phyloP scores from a whole-genome alignment of 306 rosid genomes.

The Vigna mungo region DNA sequence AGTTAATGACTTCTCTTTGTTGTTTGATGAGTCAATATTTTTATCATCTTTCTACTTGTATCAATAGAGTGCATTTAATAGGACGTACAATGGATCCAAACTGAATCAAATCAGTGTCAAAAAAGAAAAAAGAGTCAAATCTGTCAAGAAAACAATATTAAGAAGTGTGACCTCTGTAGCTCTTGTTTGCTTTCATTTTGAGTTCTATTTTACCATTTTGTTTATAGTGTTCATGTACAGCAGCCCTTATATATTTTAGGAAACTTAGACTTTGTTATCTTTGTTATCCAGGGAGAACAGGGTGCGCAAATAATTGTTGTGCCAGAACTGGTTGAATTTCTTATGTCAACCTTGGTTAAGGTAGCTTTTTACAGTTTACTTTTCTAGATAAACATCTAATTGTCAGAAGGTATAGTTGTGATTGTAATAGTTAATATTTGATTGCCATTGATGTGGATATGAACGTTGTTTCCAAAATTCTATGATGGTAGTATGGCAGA shows the following conservation, averaged over 20 bases:
- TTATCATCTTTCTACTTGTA: conserved; percentile 19
- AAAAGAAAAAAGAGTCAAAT: background rate
- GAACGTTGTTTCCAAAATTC: conserved; percentile 1
- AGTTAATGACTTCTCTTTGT: conserved; percentile 4
- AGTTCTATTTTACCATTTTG: background rate
- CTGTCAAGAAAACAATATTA: background rate
- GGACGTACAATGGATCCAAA: background rate
- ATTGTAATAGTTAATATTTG: background rate
- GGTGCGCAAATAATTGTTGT: conserved; percentile 88
- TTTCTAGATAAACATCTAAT: conserved; percentile 32
- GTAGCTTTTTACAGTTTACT: conserved; percentile 48
- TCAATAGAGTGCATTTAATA: background rate
- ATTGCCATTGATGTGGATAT: conserved; percentile 13
- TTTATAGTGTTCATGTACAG: background rate
- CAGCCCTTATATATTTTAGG: background rate
- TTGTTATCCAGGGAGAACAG: conserved; percentile 71
- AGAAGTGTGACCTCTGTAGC: background rate
- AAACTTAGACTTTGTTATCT: conserved; percentile 38
- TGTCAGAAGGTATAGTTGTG: background rate
- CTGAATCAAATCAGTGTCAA: background rate
- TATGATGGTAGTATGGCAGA: background rate
- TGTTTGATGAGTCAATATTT: conserved; percentile 20
- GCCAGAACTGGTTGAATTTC: conserved; percentile 85
- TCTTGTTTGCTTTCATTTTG: background rate
- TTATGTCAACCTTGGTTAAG: conserved; percentile 75